Percentiles rank a stretch among this genome's conserved stretches.
These are phyloP conservation scores for Ilex asprella DNA, from an alignment of 257 asterid species.

Conservation along the genomic window DNA sequence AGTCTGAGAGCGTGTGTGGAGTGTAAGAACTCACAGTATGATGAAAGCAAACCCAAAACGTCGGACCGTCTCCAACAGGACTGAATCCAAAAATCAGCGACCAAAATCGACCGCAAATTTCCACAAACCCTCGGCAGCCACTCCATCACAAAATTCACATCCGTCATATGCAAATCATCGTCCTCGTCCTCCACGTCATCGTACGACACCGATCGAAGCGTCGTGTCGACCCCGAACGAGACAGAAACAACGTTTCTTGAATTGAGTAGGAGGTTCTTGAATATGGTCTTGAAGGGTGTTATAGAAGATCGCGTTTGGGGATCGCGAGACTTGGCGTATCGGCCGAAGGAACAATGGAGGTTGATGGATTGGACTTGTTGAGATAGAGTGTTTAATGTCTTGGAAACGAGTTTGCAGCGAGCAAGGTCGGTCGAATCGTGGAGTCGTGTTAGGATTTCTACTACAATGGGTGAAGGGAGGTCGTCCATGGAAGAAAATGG, in stretches of 20 bases:
- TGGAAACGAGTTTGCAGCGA: constrained; percentile 62
- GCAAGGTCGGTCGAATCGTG: constrained; percentile 54
- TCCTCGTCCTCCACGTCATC: constrained; percentile 59
- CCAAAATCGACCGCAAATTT: constrained; percentile 36
- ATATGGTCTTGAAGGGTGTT: constrained; percentile 58
- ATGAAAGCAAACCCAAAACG: constrained; percentile 45
- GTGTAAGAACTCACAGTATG: constrained; percentile 20
- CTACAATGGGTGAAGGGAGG: constrained; percentile 52
- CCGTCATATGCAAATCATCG: constrained; percentile 56
- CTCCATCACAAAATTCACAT: constrained; percentile 32
- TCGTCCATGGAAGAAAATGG: constrained; percentile 43
- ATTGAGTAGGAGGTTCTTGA: constrained; percentile 35
- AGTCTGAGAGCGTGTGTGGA: too few species aligned
- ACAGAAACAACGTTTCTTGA: constrained; percentile 40
- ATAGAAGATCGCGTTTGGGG: constrained; percentile 36
- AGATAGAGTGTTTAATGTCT: constrained; percentile 42
- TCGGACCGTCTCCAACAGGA: constrained; percentile 71
- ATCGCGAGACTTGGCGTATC: constrained; percentile 59
- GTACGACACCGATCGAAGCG: constrained; percentile 39
- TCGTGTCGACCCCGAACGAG: constrained; percentile 58
- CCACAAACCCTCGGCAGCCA: constrained; percentile 53
- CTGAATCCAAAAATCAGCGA: constrained; percentile 76
- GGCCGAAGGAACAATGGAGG: constrained; percentile 56
- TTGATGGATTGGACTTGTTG: constrained; percentile 49
- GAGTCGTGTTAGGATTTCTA: constrained; percentile 65